Evolutionary conservation across 768 basidiomycete species (phyloP).

Genomic region (Suillus hirtellus): DNA sequence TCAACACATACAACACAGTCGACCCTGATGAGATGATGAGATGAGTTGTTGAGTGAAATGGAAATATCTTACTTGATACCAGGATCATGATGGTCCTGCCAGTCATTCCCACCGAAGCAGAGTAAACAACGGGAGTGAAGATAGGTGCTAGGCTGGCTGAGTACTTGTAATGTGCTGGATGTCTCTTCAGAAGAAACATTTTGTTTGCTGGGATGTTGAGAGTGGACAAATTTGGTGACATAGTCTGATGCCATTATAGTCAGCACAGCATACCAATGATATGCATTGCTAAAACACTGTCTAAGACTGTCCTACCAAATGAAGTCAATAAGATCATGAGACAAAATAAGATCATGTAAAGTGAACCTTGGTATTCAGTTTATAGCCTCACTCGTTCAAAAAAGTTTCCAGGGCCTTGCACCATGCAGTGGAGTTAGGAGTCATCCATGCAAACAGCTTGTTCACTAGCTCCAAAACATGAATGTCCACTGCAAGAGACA

Average conservation of each 20-base stretch:
- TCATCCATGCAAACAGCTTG: conserved; percentile 13
- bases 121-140: no score
- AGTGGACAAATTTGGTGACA: no score
- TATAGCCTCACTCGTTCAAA: conserved; percentile 11
- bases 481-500: conserved; percentile 34
- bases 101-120: not conserved
- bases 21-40: conserved; percentile 1
- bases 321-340: not conserved
- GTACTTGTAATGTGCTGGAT: no score
- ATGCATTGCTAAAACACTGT: conserved; percentile 23
- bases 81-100: not conserved
- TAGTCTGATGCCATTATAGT: no score
- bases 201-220: no score
- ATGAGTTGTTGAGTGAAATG: not conserved
- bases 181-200: no score
- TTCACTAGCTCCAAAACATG: conserved; percentile 29
- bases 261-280: conserved; percentile 7
- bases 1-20: conserved; percentile 28
- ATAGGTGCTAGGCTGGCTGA: no score
- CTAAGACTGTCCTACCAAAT: conserved; percentile 24
- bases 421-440: conserved; percentile 16
- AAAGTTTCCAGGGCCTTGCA: conserved; percentile 15
- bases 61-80: not conserved
- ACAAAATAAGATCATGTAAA: not conserved
- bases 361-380: conserved; percentile 12